Evolutionary conservation across 2,329 filamentous ascomycete genomes (phyloP).

Genomic region (Cylindrodendrum hubeiense): DNA sequence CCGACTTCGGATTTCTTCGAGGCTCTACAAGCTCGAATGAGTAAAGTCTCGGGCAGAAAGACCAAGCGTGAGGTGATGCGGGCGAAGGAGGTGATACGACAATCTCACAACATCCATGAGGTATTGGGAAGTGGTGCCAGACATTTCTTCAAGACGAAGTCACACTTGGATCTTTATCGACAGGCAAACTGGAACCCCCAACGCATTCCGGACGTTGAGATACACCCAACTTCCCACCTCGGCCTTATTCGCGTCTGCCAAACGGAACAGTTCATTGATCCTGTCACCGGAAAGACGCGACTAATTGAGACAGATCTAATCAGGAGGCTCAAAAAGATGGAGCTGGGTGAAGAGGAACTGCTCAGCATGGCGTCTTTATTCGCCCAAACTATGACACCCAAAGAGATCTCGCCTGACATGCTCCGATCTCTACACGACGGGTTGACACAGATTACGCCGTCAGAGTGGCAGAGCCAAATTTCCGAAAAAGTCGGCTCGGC

Average conservation of each 20-base stretch:
- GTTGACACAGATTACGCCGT: not conserved
- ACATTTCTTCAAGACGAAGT: slow-evolving; percentile 50
- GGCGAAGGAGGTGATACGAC: not conserved
- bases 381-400: not conserved
- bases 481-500: not conserved
- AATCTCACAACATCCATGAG: slow-evolving; percentile 1
- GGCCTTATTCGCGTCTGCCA: slow-evolving; percentile 44
- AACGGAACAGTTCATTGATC: slow-evolving; percentile 43
- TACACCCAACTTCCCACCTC: slow-evolving; percentile 43
- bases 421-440: not conserved
- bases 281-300: slow-evolving; percentile 41
- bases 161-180: slow-evolving; percentile 46
- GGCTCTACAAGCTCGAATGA: slow-evolving; percentile 7
- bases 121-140: slow-evolving; percentile 28
- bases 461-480: not conserved
- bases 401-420: not conserved
- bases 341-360: slow-evolving; percentile 4
- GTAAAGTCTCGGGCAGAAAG: not conserved
- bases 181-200: slow-evolving; percentile 51
- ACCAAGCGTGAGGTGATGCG: not conserved
- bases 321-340: slow-evolving; percentile 27
- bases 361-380: not conserved
- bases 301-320: slow-evolving; percentile 48
- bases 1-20: slow-evolving; percentile 27
- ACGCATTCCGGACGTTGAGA: slow-evolving; percentile 50